Conservation (phyloP, 495 filamentous ascomycete species). For the Daldinia vernicosa region DNA sequence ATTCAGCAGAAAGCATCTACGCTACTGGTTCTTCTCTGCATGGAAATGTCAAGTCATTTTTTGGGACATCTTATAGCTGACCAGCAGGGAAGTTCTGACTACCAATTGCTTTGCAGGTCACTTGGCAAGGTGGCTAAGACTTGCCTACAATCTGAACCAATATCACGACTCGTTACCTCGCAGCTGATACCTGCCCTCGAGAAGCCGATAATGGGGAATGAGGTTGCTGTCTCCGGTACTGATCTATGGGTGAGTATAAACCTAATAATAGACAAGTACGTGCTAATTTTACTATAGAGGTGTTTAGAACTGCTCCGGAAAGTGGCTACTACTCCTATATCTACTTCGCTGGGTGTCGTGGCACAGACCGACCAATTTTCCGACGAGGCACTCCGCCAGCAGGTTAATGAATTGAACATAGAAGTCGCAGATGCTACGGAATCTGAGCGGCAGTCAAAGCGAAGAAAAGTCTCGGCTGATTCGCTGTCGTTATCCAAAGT, state of each 20-base stretch:
- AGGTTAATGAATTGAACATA: conserved; percentile 38
- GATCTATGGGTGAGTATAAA: conserved; percentile 50
- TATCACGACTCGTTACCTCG: conserved; percentile 47
- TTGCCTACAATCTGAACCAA: conserved; percentile 42
- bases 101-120: conserved; percentile 39
- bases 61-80: conserved; percentile 13
- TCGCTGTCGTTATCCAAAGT: conserved; percentile 26
- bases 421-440: conserved; percentile 13
- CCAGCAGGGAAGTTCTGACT: conserved; percentile 14
- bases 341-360: conserved; percentile 11
- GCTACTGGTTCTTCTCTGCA: conserved; percentile 45
- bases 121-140: conserved; percentile 48
- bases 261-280: neutral
- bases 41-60: conserved; percentile 37
- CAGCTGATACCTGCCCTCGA: conserved; percentile 45
- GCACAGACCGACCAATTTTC: conserved; percentile 41
- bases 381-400: conserved; percentile 42
- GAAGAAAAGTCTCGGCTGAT: conserved; percentile 43
- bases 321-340: conserved; percentile 28
- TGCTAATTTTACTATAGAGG: conserved; percentile 45
- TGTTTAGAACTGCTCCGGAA: conserved; percentile 47
- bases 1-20: conserved; percentile 48
- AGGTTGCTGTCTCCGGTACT: conserved; percentile 27
- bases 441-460: conserved; percentile 44
- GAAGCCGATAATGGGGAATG: conserved; percentile 37